Evolutionary conservation across 129 eudicot genomes (phyloP).

Genomic region (Artemisia annua): DNA sequence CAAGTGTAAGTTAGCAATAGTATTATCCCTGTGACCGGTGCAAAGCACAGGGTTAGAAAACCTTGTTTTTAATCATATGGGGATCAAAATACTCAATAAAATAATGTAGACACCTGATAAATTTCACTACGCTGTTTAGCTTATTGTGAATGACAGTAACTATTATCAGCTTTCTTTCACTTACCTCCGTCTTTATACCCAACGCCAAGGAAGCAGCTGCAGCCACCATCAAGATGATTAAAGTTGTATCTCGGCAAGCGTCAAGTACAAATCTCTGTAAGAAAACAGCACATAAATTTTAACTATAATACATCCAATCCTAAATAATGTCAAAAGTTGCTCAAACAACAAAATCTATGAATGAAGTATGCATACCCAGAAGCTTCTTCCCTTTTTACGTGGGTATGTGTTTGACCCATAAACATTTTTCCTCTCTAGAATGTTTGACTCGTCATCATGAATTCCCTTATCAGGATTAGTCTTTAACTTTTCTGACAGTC

Average conservation of each 20-base stretch:
- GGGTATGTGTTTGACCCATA: constrained; percentile 96
- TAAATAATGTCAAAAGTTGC: background rate
- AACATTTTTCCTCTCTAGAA: constrained; percentile 53
- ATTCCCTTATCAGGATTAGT: constrained; percentile 76
- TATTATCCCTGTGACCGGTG: too few species aligned
- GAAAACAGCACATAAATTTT: constrained; percentile 5
- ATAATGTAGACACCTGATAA: background rate
- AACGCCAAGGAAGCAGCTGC: constrained; percentile 95
- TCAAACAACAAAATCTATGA: background rate
- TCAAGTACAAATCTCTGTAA: constrained; percentile 78
- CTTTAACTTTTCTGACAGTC: constrained; percentile 67
- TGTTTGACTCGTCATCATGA: constrained; percentile 60
- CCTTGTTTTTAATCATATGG: too few species aligned
- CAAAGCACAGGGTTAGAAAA: too few species aligned
- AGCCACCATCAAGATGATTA: constrained; percentile 95
- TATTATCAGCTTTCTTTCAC: constrained; percentile 25
- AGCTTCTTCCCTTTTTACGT: constrained; percentile 78
- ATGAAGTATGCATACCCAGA: constrained; percentile 55
- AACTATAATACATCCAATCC: constrained; percentile 11
- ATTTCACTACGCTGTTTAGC: background rate
- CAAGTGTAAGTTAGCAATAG: too few species aligned
- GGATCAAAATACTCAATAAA: too few species aligned
- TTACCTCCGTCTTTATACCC: constrained; percentile 94
- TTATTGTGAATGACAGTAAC: background rate
- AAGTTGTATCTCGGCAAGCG: constrained; percentile 86